Percentiles rank a stretch among this genome's conserved stretches.
Evolutionary conservation across 345 rosid species (phyloP).

Genomic region (Psidium guajava): DNA sequence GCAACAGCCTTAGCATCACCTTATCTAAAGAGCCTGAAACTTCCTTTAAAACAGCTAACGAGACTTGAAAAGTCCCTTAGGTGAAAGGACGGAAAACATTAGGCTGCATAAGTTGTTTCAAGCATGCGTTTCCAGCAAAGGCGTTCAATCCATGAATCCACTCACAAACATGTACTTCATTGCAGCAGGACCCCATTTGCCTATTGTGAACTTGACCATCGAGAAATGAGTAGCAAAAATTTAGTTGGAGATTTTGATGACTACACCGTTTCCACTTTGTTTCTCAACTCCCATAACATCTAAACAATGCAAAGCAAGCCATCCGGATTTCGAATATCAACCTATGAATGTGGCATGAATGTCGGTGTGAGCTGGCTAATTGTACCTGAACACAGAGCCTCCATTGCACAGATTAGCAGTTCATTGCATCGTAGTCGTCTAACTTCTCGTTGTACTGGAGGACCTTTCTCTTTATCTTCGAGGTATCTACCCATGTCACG

Average conservation of each 20-base stretch:
- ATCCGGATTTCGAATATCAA: not conserved
- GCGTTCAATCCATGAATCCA: not conserved
- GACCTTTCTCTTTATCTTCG: constrained; percentile 83
- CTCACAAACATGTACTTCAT: not conserved
- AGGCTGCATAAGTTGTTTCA: not conserved
- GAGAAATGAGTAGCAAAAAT: not conserved
- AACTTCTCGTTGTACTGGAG: constrained; percentile 68
- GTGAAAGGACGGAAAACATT: not conserved
- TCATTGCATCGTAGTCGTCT: constrained; percentile 82
- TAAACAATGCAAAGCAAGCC: not conserved
- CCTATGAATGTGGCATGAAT: not conserved
- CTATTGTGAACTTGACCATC: not conserved
- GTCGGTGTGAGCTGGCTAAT: not conserved
- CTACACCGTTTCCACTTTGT: not conserved
- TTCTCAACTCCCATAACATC: not conserved
- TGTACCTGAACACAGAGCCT: not conserved
- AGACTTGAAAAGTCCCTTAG: not conserved
- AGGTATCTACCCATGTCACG: constrained; percentile 89
- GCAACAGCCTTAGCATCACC: not conserved
- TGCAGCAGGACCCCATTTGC: not conserved
- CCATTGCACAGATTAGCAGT: constrained; percentile 8
- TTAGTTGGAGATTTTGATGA: not conserved
- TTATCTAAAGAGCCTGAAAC: not conserved
- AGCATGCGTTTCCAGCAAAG: not conserved
- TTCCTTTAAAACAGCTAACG: not conserved